Base-by-base conservation (phyloP, 1,284 basidiomycete species). In the Ceratobasidium sp. region DNA sequence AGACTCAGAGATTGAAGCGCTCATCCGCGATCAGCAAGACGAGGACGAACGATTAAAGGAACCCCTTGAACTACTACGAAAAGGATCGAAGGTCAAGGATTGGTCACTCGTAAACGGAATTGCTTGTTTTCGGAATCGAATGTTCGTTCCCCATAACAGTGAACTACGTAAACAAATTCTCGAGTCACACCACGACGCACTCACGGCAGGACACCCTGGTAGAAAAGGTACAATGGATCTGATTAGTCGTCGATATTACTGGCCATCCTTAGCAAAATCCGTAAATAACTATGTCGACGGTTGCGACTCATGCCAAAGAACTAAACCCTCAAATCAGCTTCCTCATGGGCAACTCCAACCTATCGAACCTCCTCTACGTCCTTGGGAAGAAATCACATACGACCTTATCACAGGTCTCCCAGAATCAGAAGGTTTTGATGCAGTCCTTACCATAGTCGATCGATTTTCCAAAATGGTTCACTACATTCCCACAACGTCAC, bases 181-280 rank as follows among this genome's bases (percentile, higher is more conserved):
- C 4, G 48, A 50, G 11, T 50, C 45, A 27, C 5, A 31, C n/a
- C 63, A 65, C 36, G 63, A 65, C 15, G 27, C 27, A 33, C 14
- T 31, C 4, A 11, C 29, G 0, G 27, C 48, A 53, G 63, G 63
- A 53, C 63, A 65, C 29, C 63, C 63, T 29, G 31, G 45, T 1
- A n/a, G 31, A 50, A 82, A 84, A 36, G 9, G n/a, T 3, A 47
- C 65, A 1, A 1, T 63, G 11, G 24, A 44, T 22, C 19, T 48
- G 2, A 15, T 47, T 17, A 63, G 14, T 14, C 33, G 15, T 1
- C 47, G 31, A 14, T 56, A 56, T 27, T n/a, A 24, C 14, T 56
- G 53, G 53, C 14, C 17, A 14, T 56, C 53, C 19, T 50, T 65
- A 27, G 56, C 31, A 27, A 29, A 44, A 14, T 15, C 44, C 5